Evolutionary conservation across 106 monocot species (phyloP).

Genomic region (Cymbidium sinense): DNA sequence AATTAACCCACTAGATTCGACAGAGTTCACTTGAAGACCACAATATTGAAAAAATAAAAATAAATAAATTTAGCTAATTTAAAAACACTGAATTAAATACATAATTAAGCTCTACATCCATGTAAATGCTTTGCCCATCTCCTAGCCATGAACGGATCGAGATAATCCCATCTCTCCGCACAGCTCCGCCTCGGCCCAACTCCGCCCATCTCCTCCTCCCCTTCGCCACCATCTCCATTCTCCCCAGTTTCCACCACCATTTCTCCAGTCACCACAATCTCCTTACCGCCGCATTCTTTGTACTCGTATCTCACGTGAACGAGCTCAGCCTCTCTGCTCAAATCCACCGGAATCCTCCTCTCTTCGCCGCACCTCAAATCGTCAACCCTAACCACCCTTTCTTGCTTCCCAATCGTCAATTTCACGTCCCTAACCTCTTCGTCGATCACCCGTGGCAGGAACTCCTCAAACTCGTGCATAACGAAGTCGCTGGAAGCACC

Average conservation of each 20-base stretch:
- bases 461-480: slow-evolving; percentile 94
- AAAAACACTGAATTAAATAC: too few species aligned
- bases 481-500: slow-evolving; percentile 59
- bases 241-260: slow-evolving; percentile 37
- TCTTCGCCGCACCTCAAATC: slow-evolving; percentile 73
- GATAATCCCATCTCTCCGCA: slow-evolving; percentile 62
- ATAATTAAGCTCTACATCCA: slow-evolving; percentile 38
- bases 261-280: slow-evolving; percentile 41
- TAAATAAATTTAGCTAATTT: background rate
- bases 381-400: slow-evolving; percentile 42
- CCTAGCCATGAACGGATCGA: slow-evolving; percentile 90
- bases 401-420: slow-evolving; percentile 56
- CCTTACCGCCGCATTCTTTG: slow-evolving; percentile 49
- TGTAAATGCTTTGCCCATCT: slow-evolving; percentile 97
- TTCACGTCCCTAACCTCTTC: slow-evolving; percentile 51
- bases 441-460: slow-evolving; percentile 55
- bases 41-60: background rate
- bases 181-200: slow-evolving; percentile 32
- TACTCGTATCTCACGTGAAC: slow-evolving; percentile 62
- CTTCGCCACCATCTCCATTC: slow-evolving; percentile 24
- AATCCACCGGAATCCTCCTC: slow-evolving; percentile 54
- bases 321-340: slow-evolving; percentile 25
- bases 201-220: slow-evolving; percentile 13
- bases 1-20: too few species aligned
- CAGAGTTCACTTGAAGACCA: background rate